These are phyloP conservation scores for Stagonosporopsis cucurbitacearum DNA, from an alignment of 2,329 filamentous ascomycete genomes.

Conservation along the genomic window DNA sequence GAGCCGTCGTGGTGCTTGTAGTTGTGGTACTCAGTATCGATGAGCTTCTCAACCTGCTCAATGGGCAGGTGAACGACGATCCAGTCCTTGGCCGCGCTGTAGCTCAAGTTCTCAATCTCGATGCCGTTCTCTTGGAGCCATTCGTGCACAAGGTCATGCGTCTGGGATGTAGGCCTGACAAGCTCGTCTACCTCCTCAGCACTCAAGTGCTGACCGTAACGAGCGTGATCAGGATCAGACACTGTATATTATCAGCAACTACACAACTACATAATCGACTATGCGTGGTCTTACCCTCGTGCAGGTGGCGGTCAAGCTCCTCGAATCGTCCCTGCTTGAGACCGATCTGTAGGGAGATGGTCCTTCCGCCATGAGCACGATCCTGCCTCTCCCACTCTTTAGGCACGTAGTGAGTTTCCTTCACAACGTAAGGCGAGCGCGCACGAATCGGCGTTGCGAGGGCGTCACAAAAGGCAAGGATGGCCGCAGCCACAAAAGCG, in stretches of 20 bases:
- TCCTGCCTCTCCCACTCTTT: conserved; percentile 58
- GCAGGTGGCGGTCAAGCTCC: conserved; percentile 62
- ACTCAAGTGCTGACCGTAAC: conserved; percentile 63
- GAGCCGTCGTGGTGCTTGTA: conserved; percentile 63
- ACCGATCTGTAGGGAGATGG: conserved; percentile 63
- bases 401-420: conserved; percentile 63
- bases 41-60: conserved; percentile 58
- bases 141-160: conserved; percentile 59
- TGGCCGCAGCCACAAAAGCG: conserved; percentile 36
- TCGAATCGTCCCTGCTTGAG: conserved; percentile 64
- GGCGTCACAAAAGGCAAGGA: conserved; percentile 35
- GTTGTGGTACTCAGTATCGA: conserved; percentile 57
- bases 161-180: conserved; percentile 60
- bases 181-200: conserved; percentile 61
- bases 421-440: conserved; percentile 58
- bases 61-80: conserved; percentile 62
- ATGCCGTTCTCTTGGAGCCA: conserved; percentile 64
- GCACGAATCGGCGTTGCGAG: conserved; percentile 48
- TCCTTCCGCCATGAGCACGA: conserved; percentile 56
- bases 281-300: conserved; percentile 51
- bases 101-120: conserved; percentile 51
- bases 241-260: conserved; percentile 15
- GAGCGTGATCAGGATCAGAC: conserved; percentile 55
- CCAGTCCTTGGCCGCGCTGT: conserved; percentile 65
- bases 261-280: background rate